Evolutionary conservation across 352 stramenopile genomes (phyloP), one percentile per base, ranked within the genome.

Genomic region (Aphanomyces astaci): DNA sequence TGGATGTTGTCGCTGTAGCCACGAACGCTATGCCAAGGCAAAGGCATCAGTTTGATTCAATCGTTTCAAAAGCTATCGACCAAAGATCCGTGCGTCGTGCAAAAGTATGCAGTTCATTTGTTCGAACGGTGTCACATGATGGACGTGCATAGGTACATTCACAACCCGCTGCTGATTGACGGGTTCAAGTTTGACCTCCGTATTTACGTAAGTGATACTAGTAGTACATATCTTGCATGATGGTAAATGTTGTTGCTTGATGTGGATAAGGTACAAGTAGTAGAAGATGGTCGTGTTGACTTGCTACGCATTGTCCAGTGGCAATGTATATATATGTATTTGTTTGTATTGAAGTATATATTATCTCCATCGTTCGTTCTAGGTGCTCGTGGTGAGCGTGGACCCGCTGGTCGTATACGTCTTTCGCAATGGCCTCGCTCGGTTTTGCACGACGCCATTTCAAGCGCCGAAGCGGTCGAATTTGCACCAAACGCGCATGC

Each of bases 131-230:
- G 36, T 63, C 24, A 55, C 10, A 55, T 55, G 9, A 9, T 53
- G 4, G 51, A 19, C 9, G 40, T 73, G 45, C 77, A 87, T 69
- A 73, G 88, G 27, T 98, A 98, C 78, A 95, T 98, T 64, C 75
- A 86, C 33, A 92, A 95, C 66, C 93, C 93, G 39, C 78, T 97
- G 32, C 76, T 98, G 5, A 89, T 98, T 59, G 88, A 96, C 52
- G 89, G 87, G 51, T 93, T 90, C 72, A 98, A 98, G 75, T 98
- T 98, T 68, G 93, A 98, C 69, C 72, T 98, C 27, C 74, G 93
- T 30, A 84, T 97, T 28, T 97, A 97, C 74, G 83, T 92, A 3
- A 55, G 27, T n/a, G n/a, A n/a, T n/a, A n/a, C n/a, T n/a, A n/a
- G n/a, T n/a, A n/a, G n/a, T n/a, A n/a, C n/a, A n/a, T n/a, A n/a